Conservation (phyloP, 2,329 filamentous ascomycete species). For the Fusarium citri region DNA sequence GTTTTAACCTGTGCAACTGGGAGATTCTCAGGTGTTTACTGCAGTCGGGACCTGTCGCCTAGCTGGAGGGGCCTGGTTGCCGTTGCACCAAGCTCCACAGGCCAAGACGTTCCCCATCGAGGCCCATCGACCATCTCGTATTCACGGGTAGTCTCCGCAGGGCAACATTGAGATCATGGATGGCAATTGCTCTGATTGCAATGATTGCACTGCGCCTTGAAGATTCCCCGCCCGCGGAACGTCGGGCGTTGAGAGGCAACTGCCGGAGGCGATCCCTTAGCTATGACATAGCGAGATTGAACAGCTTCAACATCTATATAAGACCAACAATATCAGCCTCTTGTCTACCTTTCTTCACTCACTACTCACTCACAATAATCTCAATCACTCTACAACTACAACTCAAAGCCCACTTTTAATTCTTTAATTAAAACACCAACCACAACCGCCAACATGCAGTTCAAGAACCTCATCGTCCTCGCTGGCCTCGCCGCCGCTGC, state of each 20-base stretch:
- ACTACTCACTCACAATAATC: slow-evolving; percentile 16
- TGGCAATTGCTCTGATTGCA: not conserved
- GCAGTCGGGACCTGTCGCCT: not conserved
- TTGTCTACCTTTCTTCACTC: not conserved
- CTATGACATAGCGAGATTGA: slow-evolving; percentile 13
- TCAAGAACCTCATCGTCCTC: slow-evolving; percentile 43
- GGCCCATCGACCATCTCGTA: not conserved
- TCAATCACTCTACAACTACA: not conserved
- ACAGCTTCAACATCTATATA: slow-evolving; percentile 26
- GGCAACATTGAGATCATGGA: not conserved
- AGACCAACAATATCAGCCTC: slow-evolving; percentile 1
- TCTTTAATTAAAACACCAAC: not conserved
- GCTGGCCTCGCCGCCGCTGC: slow-evolving; percentile 47
- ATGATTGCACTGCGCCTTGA: not conserved
- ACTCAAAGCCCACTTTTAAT: not conserved
- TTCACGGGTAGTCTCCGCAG: not conserved
- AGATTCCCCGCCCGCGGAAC: not conserved
- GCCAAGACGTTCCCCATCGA: not conserved
- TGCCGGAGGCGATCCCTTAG: slow-evolving; percentile 1
- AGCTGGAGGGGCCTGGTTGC: not conserved
- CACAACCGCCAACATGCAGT: slow-evolving; percentile 45
- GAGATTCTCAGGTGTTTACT: not conserved
- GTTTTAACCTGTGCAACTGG: not conserved
- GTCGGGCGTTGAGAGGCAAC: slow-evolving; percentile 3
- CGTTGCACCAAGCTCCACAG: not conserved